phyloP scores from a whole-genome alignment of 306 rosid genomes.

The Fragaria ananassa region DNA sequence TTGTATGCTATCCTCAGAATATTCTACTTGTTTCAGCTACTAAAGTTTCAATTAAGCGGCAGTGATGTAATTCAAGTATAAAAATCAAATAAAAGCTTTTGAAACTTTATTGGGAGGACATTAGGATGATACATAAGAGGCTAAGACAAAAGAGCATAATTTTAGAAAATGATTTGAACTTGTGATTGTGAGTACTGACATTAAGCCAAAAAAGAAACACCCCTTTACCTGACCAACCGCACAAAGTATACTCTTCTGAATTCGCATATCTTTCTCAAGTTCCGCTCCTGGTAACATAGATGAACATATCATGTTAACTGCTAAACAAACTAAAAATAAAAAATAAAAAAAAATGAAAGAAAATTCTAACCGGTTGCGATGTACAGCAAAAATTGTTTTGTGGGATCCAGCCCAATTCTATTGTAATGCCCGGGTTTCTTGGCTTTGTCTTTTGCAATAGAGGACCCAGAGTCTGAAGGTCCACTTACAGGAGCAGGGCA shows the following conservation, averaged over 20 bases:
- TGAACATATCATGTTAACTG: conserved; percentile 16
- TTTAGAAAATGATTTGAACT: background rate
- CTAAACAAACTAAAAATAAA: background rate
- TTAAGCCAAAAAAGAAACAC: conserved; percentile 2
- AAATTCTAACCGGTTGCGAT: conserved; percentile 73
- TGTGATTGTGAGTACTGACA: background rate
- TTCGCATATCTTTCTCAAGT: conserved; percentile 80
- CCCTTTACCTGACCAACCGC: conserved; percentile 78
- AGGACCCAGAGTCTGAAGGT: conserved; percentile 68
- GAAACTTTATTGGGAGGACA: background rate
- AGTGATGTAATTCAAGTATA: background rate
- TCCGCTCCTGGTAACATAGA: conserved; percentile 61
- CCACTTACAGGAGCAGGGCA: conserved; percentile 89
- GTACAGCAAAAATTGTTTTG: conserved; percentile 75
- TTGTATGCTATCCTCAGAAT: background rate
- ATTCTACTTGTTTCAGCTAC: background rate
- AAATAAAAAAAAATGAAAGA: background rate
- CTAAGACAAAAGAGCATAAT: background rate
- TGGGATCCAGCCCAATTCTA: conserved; percentile 87
- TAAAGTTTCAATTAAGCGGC: background rate
- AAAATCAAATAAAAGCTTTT: background rate
- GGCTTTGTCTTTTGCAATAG: conserved; percentile 89
- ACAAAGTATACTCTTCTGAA: conserved; percentile 79
- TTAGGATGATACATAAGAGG: background rate
- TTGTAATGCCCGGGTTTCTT: conserved; percentile 77